These are phyloP conservation scores for Cyphellophora europaea DNA, from an alignment of 2,329 filamentous ascomycete genomes.

Conservation along the genomic window DNA sequence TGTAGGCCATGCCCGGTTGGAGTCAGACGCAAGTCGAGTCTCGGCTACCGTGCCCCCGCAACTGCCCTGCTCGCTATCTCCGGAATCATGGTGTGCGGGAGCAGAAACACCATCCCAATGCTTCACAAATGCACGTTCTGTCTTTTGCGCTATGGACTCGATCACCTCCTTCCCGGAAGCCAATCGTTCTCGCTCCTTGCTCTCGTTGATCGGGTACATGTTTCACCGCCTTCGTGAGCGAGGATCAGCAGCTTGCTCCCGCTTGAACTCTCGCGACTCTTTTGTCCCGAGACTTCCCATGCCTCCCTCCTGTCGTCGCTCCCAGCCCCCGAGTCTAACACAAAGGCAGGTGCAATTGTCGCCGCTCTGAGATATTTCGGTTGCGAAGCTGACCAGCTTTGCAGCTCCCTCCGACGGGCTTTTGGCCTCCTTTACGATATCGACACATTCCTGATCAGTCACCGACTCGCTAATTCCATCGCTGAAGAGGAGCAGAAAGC, in stretches of 20 bases:
- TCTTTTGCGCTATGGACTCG: too few species aligned
- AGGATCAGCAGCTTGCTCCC: slow-evolving; percentile 71
- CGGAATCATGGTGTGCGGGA: too few species aligned
- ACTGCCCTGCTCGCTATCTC: too few species aligned
- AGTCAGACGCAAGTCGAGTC: too few species aligned
- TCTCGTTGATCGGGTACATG: too few species aligned
- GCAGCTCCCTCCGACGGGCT: slow-evolving; percentile 80
- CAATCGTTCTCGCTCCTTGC: too few species aligned
- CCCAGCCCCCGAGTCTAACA: slow-evolving; percentile 56
- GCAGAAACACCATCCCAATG: too few species aligned
- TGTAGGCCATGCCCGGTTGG: too few species aligned
- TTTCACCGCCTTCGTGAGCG: slow-evolving; percentile 50
- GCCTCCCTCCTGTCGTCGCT: slow-evolving; percentile 63
- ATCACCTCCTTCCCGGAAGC: too few species aligned
- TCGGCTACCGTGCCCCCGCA: too few species aligned
- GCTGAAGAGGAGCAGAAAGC: slow-evolving; percentile 77
- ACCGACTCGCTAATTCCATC: slow-evolving; percentile 84
- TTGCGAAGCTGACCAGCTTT: slow-evolving; percentile 76
- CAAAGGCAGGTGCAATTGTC: slow-evolving; percentile 58
- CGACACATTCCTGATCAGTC: slow-evolving; percentile 89
- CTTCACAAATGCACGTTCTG: too few species aligned
- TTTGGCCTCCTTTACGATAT: slow-evolving; percentile 80
- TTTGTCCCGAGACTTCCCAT: slow-evolving; percentile 83
- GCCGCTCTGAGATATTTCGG: slow-evolving; percentile 62
- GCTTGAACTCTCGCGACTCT: slow-evolving; percentile 78